Evolutionary conservation across 1,139 yeast species (phyloP).

Genomic region (Geotrichum histeridarum): DNA sequence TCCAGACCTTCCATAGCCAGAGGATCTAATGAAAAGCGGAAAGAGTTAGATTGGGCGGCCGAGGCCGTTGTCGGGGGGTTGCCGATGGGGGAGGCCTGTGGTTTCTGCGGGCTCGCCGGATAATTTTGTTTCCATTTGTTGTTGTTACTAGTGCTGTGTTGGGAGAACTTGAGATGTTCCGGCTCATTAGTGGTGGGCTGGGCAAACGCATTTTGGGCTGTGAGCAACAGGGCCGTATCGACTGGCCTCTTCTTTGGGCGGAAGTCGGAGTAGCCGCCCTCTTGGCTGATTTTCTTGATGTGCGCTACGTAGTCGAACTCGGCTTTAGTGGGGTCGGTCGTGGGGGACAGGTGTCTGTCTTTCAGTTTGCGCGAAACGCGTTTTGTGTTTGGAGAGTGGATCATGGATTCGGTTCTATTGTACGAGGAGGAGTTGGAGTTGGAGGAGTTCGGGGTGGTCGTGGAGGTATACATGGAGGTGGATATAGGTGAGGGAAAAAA

Average conservation of each 20-base stretch:
- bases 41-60: constrained; percentile 24
- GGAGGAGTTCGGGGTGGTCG: constrained; percentile 17
- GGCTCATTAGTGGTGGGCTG: neutral
- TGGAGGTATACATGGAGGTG: constrained; percentile 7
- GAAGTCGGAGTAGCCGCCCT: constrained; percentile 26
- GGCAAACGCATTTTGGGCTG: constrained; percentile 7
- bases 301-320: constrained; percentile 62
- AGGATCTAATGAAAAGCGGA: constrained; percentile 35
- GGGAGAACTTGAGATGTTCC: constrained; percentile 2
- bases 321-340: constrained; percentile 10
- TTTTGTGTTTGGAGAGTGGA: neutral
- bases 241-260: constrained; percentile 15
- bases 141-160: neutral
- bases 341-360: constrained; percentile 11
- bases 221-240: constrained; percentile 4
- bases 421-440: constrained; percentile 14
- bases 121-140: constrained; percentile 1
- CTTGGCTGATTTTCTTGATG: constrained; percentile 53
- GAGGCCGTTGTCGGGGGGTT: constrained; percentile 4
- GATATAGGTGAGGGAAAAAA: constrained; percentile 15
- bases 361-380: neutral
- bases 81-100: constrained; percentile 20
- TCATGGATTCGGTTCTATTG: neutral
- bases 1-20: constrained; percentile 37
- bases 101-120: constrained; percentile 17